Base-by-base conservation (phyloP, 345 rosid genomes). In the Eucalyptus melliodora region DNA sequence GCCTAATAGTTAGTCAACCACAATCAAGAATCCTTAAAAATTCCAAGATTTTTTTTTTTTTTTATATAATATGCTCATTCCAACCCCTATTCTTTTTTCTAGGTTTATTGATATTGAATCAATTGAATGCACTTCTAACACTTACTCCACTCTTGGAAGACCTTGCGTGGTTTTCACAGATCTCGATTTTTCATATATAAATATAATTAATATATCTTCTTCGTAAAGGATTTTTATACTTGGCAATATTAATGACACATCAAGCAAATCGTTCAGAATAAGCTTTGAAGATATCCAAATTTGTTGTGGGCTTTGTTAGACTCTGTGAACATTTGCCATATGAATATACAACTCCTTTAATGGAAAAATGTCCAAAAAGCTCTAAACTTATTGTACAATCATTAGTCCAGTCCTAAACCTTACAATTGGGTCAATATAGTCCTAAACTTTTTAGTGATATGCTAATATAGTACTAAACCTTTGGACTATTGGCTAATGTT, bases 321-420 rank as follows among this genome's bases (percentile, higher is more conserved):
- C 16, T 60, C 16, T 27, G n/a, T n/a, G 69, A 60, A 60, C 34
- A 60, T 60, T 60, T 27, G 69, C 34, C 69, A 27, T 12, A 27
- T 60, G 34, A 60, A 60, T 60, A 27, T 27, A 27, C 16, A 60
- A 60, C 16, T 60, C 67, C 4, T 12, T n/a, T 1, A 56, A 56
- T 56, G 37, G 21, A 65, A 14, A n/a, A 65, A 4, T n/a, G 37
- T 65, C 11, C 19, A n/a, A 15, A 65, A n/a, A 65, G 19, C 9
- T 3, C 5, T n/a, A 7, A n/a, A 65, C 5, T 0, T n/a, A 65
- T 65, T 15, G 37, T 4, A 65, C 1, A 0, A 14, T 0, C 16
- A 4, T 8, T 16, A n/a, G 3, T 65, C 31, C 0, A n/a, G 11
- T 4, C 10, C 3, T n/a, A 65, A 65, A 65, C 77, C 17, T 65